A percentile compares a stretch with the other conserved stretches of the same genome.
Evolutionary conservation across 2,329 filamentous ascomycete species (phyloP).

Genomic region (Penicillium sp.): DNA sequence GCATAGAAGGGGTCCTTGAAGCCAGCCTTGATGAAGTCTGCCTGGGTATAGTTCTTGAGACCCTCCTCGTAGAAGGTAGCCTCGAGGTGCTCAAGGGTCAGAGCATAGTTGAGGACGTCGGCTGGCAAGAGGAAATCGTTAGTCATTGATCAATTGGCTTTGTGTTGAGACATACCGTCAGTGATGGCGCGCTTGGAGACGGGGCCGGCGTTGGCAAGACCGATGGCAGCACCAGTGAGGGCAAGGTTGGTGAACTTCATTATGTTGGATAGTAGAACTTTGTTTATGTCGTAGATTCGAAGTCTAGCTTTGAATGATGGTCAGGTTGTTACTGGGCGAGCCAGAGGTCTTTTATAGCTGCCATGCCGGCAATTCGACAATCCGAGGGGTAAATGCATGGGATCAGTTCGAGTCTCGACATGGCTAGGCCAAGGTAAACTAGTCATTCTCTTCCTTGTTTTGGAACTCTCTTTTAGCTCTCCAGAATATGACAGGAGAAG

Average conservation of each 20-base stretch:
- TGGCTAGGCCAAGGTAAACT: neutral
- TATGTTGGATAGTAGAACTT: too few relatives aligned
- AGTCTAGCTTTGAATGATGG: too few relatives aligned
- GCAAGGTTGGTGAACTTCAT: conserved; percentile 16
- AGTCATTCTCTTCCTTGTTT: neutral
- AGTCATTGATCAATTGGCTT: neutral
- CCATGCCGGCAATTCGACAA: too few relatives aligned
- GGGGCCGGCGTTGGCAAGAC: conserved; percentile 10
- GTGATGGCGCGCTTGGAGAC: conserved; percentile 13
- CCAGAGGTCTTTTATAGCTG: too few relatives aligned
- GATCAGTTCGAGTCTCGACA: neutral
- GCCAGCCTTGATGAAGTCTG: conserved; percentile 55
- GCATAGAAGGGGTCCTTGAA: conserved; percentile 55
- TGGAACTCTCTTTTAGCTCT: neutral
- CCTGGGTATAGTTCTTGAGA: conserved; percentile 56
- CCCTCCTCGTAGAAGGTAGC: conserved; percentile 62
- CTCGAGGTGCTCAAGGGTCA: conserved; percentile 57
- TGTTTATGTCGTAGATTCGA: too few relatives aligned
- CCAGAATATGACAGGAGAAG: too few relatives aligned
- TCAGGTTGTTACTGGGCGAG: too few relatives aligned
- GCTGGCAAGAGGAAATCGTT: conserved; percentile 5
- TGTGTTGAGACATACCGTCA: conserved; percentile 6
- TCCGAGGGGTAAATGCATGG: neutral
- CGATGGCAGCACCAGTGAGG: conserved; percentile 9
- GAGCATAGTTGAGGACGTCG: conserved; percentile 26